Base-by-base conservation (phyloP, 2,329 filamentous ascomycete genomes). In the Verticillium alfalfae region DNA sequence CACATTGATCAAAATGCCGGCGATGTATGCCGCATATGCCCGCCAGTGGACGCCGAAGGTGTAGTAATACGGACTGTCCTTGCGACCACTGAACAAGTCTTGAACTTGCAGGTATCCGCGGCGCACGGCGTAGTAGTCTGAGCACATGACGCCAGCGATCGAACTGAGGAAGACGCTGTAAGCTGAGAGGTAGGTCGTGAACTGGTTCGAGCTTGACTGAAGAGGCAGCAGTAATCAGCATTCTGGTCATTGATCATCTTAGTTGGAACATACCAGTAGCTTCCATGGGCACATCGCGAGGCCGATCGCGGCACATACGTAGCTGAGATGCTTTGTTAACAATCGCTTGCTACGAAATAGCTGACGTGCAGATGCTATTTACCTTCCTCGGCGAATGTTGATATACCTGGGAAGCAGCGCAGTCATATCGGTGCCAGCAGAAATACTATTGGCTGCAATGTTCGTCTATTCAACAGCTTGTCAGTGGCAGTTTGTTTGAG, bases 91-190 rank as follows among this genome's bases (percentile, higher is more conserved):
- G 79, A 96, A 97, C 0, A 97, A 83, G 61, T 92, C 87, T 69
- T 86, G 88, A 66, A 94, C 80, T 66, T 93, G 86, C 2, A 95
- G 80, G 72, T 93, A 96, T 5, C 93, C 93, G 62, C 84, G 88
- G 62, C 93, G 89, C 5, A 97, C 91, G 61, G 90, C 65, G 75
- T 96, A 97, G 79, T 97, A 97, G 75, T 97, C 93, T 67, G 83
- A 85, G 63, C 93, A 81, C 78, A 97, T 95, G 66, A 96, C 92
- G n/a, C 93, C 93, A 0, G 92, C 93, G 65, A 97, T 96, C 54
- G 90, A 92, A 63, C 90, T 93, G n/a, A 97, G 83, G 77, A 97
- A 97, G 61, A 97, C 92, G 3, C 90, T 93, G 79, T 97, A 97
- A 1, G 93, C 90, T 1, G 91, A 95, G 1, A 97, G 86, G 71